phyloP scores from a whole-genome alignment of 495 filamentous ascomycete species.

The Gamarada debralockiae region DNA sequence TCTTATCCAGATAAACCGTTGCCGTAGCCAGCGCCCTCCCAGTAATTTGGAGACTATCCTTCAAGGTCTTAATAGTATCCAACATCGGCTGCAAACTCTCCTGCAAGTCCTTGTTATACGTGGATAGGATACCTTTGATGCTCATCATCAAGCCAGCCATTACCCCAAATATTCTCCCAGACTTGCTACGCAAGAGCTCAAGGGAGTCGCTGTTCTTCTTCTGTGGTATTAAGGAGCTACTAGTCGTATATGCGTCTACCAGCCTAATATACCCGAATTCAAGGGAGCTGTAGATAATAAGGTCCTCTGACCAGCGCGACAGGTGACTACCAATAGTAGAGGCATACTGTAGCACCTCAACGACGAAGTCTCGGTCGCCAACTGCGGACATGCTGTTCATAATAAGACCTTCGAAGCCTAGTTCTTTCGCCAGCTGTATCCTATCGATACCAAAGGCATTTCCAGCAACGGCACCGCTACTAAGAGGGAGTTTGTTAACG shows the following conservation, averaged over 20 bases:
- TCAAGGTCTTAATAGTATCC: slow-evolving; percentile 82
- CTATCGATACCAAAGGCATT: slow-evolving; percentile 90
- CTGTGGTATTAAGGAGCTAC: slow-evolving; percentile 86
- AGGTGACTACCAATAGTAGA: slow-evolving; percentile 76
- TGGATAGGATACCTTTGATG: slow-evolving; percentile 82
- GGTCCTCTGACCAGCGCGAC: slow-evolving; percentile 72
- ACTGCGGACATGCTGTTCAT: slow-evolving; percentile 85
- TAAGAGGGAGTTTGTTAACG: slow-evolving; percentile 79
- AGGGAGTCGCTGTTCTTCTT: slow-evolving; percentile 68
- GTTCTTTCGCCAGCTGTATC: slow-evolving; percentile 81
- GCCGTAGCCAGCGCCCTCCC: slow-evolving; percentile 36
- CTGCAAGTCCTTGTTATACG: slow-evolving; percentile 95
- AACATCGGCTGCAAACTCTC: slow-evolving; percentile 86
- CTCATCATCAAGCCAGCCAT: slow-evolving; percentile 87
- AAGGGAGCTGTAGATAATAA: slow-evolving; percentile 80
- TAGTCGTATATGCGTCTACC: slow-evolving; percentile 55
- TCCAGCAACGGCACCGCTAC: slow-evolving; percentile 84
- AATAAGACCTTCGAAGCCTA: slow-evolving; percentile 79
- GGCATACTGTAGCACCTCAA: slow-evolving; percentile 90
- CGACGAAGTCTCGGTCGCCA: slow-evolving; percentile 82
- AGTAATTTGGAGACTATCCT: slow-evolving; percentile 81
- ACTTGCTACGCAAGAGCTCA: slow-evolving; percentile 85
- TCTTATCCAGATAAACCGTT: slow-evolving; percentile 58
- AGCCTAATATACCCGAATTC: slow-evolving; percentile 83
- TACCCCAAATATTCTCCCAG: slow-evolving; percentile 71